phyloP scores from a whole-genome alignment of 192 early-diverging fungal species.

The Backusella macrospora region DNA sequence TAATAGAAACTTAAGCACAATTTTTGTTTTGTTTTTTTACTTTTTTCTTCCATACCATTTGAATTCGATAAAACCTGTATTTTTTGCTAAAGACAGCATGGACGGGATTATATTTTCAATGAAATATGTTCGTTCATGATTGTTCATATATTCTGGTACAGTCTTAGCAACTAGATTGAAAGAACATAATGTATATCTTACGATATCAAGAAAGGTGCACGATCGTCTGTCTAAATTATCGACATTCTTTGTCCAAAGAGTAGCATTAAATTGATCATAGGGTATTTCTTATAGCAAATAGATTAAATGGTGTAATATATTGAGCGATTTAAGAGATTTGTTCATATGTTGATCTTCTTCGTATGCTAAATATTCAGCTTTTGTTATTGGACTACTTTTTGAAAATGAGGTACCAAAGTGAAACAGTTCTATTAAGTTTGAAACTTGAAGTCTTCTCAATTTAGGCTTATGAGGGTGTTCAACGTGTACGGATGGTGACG shows the following conservation, averaged over 20 bases:
- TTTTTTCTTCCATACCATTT: slow-evolving; percentile 22
- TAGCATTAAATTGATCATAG: slow-evolving; percentile 12
- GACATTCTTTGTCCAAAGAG: slow-evolving; percentile 13
- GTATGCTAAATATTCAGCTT: slow-evolving; percentile 5
- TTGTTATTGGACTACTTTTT: slow-evolving; percentile 1
- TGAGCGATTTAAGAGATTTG: not conserved
- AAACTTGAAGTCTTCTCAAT: slow-evolving; percentile 8
- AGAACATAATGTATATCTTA: slow-evolving; percentile 16
- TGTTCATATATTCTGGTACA: slow-evolving; percentile 4
- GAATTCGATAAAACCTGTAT: slow-evolving; percentile 19
- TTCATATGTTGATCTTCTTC: not conserved
- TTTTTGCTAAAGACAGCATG: slow-evolving; percentile 22
- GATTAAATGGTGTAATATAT: not conserved
- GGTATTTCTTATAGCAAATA: slow-evolving; percentile 7
- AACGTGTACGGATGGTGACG: not conserved
- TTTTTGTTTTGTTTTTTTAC: slow-evolving; percentile 12
- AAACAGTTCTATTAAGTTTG: not conserved
- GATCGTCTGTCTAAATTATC: not conserved
- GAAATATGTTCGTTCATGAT: slow-evolving; percentile 20
- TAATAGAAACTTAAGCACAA: slow-evolving; percentile 20
- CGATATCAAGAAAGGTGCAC: slow-evolving; percentile 7
- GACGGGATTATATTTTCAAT: slow-evolving; percentile 19
- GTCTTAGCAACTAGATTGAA: slow-evolving; percentile 10
- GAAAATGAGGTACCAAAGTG: slow-evolving; percentile 24
- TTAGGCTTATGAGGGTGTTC: slow-evolving; percentile 10